Evolutionary conservation across 2,329 filamentous ascomycete species (phyloP).

Genomic region (Alternaria conjuncta): DNA sequence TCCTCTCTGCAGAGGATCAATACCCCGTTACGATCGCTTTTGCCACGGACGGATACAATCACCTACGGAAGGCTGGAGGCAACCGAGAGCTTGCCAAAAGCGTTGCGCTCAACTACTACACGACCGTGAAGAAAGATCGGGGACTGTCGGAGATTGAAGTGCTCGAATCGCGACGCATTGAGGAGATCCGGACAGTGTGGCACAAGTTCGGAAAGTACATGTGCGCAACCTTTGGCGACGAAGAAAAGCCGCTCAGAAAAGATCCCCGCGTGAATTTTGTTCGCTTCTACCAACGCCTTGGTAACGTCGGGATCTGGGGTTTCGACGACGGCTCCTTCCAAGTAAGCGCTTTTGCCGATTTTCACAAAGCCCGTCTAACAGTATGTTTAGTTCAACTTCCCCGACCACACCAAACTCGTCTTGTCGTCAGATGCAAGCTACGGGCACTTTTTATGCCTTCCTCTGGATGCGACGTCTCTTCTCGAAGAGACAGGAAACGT

Average conservation of each 20-base stretch:
- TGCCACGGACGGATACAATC: slow-evolving; percentile 72
- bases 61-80: slow-evolving; percentile 72
- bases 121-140: slow-evolving; percentile 67
- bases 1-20: slow-evolving; percentile 55
- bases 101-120: slow-evolving; percentile 71
- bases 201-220: slow-evolving; percentile 78
- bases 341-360: slow-evolving; percentile 52
- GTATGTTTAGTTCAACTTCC: slow-evolving; percentile 77
- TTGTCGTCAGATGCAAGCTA: slow-evolving; percentile 75
- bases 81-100: slow-evolving; percentile 55
- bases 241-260: slow-evolving; percentile 56
- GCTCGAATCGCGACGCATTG: slow-evolving; percentile 63
- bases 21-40: slow-evolving; percentile 73
- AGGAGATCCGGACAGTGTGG: slow-evolving; percentile 64
- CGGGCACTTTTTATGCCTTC: slow-evolving; percentile 79
- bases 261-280: slow-evolving; percentile 63
- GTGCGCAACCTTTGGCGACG: slow-evolving; percentile 53
- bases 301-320: slow-evolving; percentile 81
- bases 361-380: slow-evolving; percentile 4
- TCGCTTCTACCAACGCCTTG: slow-evolving; percentile 81
- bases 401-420: slow-evolving; percentile 85
- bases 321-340: slow-evolving; percentile 82
- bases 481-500: slow-evolving; percentile 67
- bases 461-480: slow-evolving; percentile 71
- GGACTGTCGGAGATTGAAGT: slow-evolving; percentile 70